Base-by-base conservation (phyloP, 208 protist genomes). In the Wallacemonas collosoma region DNA sequence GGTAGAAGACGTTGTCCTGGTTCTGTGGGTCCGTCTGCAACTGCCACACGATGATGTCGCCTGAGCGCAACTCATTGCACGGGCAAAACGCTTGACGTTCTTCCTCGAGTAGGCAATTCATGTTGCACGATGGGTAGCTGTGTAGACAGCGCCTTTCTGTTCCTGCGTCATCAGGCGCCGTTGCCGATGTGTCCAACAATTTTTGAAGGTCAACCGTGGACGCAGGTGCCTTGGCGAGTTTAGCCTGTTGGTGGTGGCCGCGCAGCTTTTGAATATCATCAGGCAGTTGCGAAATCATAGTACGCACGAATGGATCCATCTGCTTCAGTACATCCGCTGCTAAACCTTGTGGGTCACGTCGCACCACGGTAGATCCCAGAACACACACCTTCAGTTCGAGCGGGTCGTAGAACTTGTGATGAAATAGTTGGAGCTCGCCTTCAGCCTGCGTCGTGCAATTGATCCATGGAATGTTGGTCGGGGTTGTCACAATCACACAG, bases 321-420 rank as follows among this genome's bases (percentile, higher is more conserved):
- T 73, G 54, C 47, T 91, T 73, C 36, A 91, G n/a, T 15, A 80
- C 72, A 41, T 73, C 47, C 35, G 60, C 54, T 40, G 76, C 63
- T 47, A 77, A 54, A 39, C 72, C 71, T n/a, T 72, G 54, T 51
- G 73, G 76, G 67, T 77, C 72, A 17, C 82, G 81, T 12, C 66
- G 73, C 40, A 95, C 65, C 14, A 94, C 82, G 8, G 88, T 94
- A 61, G 81, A 86, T 9, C 91, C 88, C 17, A 96, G 74, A 74
- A 88, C 84, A n/a, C 82, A 15, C 26, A 96, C 76, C 64, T 85
- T 87, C 43, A 96, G 76, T 65, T 89, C 83, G 45, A 93, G 64
- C 12, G 89, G 91, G 65, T 93, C 87, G 73, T 94, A 96, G 36
- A 96, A 68, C 75, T 93, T 96, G 71, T 96, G 91, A 66, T 93